A percentile compares a stretch with the other conserved stretches of the same genome.
Conservation (phyloP, 2,329 filamentous ascomycete species). For the Botryotinia narcissicola region DNA sequence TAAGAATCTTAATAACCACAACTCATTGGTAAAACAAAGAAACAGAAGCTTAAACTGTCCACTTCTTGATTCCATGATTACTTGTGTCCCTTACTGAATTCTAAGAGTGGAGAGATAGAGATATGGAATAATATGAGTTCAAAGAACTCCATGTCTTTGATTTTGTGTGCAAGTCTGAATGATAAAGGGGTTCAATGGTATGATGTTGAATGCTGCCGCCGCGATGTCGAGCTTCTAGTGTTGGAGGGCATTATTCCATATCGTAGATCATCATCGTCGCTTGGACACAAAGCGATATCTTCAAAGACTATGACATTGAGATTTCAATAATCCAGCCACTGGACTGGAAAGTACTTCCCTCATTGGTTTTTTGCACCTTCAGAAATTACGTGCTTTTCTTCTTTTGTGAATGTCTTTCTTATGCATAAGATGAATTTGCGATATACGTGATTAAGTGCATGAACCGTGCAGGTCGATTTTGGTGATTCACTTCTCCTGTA, state of each 20-base stretch:
- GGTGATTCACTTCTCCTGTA: background rate
- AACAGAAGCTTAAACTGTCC: too few species aligned
- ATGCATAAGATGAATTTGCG: rapidly evolving
- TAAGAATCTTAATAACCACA: too few species aligned
- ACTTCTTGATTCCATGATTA: background rate
- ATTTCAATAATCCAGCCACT: background rate
- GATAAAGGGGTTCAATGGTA: background rate
- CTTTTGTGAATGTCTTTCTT: background rate
- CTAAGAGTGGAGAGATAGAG: background rate
- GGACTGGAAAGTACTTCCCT: too few species aligned
- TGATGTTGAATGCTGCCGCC: background rate
- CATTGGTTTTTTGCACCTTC: background rate
- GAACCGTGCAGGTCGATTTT: background rate
- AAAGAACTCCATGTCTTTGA: background rate
- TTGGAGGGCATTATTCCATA: background rate
- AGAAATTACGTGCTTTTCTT: background rate
- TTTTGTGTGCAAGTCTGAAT: background rate
- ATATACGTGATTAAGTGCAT: background rate
- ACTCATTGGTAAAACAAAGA: too few species aligned
- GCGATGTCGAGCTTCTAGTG: background rate
- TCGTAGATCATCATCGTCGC: background rate
- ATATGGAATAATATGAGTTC: rapidly evolving
- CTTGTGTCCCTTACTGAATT: background rate
- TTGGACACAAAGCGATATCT: background rate
- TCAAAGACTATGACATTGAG: background rate